Base-by-base conservation (phyloP, 2,329 filamentous ascomycete genomes). In the Pseudogymnoascus sp. region DNA sequence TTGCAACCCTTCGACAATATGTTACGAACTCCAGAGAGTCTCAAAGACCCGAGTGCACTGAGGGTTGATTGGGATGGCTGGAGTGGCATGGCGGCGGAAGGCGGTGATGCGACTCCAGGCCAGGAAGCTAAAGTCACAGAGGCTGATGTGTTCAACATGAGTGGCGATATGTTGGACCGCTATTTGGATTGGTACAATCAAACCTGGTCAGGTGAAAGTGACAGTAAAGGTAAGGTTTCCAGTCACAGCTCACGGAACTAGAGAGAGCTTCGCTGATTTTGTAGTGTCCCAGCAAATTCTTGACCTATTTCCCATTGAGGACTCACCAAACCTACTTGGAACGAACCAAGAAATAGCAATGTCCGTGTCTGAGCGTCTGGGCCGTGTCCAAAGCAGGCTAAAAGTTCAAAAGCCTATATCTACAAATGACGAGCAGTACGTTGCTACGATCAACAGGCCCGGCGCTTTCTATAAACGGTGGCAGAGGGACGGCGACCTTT, bases 171-270 rank as follows among this genome's bases (percentile, higher is more conserved):
- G 65, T 76, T 93, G 38, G 89, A 93, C 69, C 83, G 88, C 64
- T 93, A 92, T 70, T 80, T 96, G 74, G 84, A 91, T 73, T 95
- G 89, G 86, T 93, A 89, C 71, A 86, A 90, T 70, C 80, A 81
- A 63, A 88, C 81, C 49, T 90, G 86, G 79, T 74, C 84, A 52
- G 77, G 79, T 65, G 78, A 81, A 62, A 73, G 69, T 16, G 72
- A 75, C 49, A 69, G 73, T 11, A 76, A 73, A 65, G 74, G 76
- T 75, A 74, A 71, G 67, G 63, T 28, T 18, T 37, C 16, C 12
- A 7, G 52, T 31, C 23, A 60, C 38, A 37, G 25, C 38, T 59
- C 60, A 16, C n/a, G 28, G 11, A 43, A 21, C 21, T 58, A 3
- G 23, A 52, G 21, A n/a, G 28, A 35, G n/a, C 49, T 12, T 68